A percentile compares a stretch with the other conserved stretches of the same genome.
Evolutionary conservation across 495 filamentous ascomycete species (phyloP).

Genomic region (Neurospora sp.): DNA sequence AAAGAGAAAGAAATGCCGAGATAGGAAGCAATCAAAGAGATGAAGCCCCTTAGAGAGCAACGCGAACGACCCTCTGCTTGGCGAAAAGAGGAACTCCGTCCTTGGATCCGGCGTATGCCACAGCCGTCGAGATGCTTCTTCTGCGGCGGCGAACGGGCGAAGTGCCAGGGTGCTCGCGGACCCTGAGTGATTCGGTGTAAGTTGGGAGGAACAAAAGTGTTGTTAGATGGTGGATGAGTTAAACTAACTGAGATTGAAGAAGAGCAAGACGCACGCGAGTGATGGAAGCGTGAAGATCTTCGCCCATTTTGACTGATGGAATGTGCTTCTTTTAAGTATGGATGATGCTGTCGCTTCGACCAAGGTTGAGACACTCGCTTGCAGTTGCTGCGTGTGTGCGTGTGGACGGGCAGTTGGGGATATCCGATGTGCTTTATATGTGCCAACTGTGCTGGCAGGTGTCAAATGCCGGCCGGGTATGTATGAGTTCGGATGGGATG

Average conservation of each 20-base stretch:
- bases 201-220: background rate
- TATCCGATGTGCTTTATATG: slow-evolving; percentile 14
- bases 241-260: slow-evolving; percentile 25
- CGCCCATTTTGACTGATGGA: slow-evolving; percentile 11
- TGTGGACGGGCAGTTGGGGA: slow-evolving; percentile 17
- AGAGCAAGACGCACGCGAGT: slow-evolving; percentile 24
- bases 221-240: background rate
- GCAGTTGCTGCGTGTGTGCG: background rate
- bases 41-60: background rate
- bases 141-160: slow-evolving; percentile 13
- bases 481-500: background rate
- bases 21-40: background rate
- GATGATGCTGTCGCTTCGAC: background rate
- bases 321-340: background rate
- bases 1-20: background rate
- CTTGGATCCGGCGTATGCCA: slow-evolving; percentile 14
- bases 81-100: slow-evolving; percentile 19
- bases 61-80: slow-evolving; percentile 22
- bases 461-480: background rate
- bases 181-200: slow-evolving; percentile 6
- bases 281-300: slow-evolving; percentile 19
- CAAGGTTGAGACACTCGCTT: background rate
- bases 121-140: slow-evolving; percentile 16
- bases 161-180: slow-evolving; percentile 12
- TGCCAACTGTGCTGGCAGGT: background rate